These are phyloP conservation scores for Verbascum thapsus DNA, from an alignment of 257 asterid species.

Conservation along the genomic window DNA sequence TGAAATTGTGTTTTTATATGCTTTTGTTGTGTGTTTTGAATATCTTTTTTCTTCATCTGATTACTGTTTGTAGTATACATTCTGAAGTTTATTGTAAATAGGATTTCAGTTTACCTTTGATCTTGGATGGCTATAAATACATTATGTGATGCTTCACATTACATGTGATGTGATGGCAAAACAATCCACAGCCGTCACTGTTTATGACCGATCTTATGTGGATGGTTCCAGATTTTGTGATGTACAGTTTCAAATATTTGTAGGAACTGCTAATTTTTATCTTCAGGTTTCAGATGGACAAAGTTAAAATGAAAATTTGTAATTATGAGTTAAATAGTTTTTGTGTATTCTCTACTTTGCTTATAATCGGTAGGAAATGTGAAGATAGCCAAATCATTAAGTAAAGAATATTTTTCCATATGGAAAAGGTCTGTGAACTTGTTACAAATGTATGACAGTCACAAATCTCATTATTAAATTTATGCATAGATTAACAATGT, in stretches of 20 bases:
- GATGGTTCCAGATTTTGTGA: too few relatives aligned
- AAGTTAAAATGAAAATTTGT: too few relatives aligned
- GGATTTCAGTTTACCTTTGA: too few relatives aligned
- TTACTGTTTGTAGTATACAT: too few relatives aligned
- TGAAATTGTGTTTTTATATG: not conserved
- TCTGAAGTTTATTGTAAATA: too few relatives aligned
- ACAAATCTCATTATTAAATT: not conserved
- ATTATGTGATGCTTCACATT: too few relatives aligned
- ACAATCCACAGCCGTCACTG: too few relatives aligned
- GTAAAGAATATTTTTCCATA: not conserved
- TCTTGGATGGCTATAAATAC: too few relatives aligned
- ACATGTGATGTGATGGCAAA: too few relatives aligned
- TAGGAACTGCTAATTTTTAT: not conserved
- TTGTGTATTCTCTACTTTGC: not conserved
- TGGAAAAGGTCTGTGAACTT: not conserved
- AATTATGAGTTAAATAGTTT: not conserved
- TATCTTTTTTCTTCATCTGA: not conserved
- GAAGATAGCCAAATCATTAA: conserved; percentile 2
- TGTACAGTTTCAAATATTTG: too few relatives aligned
- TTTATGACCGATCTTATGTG: too few relatives aligned
- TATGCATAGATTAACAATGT: not conserved
- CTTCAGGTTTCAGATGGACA: too few relatives aligned
- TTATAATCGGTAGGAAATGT: not conserved
- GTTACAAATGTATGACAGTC: not conserved
- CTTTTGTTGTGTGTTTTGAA: not conserved